Evolutionary conservation across 129 eudicot species (phyloP).

Genomic region (Flaveria robusta): DNA sequence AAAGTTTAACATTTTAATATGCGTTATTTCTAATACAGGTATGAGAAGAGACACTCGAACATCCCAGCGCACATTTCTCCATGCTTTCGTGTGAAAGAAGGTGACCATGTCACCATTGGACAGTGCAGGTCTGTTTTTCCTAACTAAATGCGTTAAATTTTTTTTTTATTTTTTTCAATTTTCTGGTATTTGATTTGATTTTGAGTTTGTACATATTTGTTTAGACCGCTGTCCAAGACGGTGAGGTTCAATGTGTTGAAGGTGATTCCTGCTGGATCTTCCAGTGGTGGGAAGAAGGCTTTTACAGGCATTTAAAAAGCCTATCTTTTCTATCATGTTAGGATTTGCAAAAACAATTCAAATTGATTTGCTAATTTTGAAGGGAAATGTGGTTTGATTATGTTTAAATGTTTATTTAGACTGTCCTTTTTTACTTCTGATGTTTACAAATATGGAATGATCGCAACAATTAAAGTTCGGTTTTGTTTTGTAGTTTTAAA

Average conservation of each 20-base stretch:
- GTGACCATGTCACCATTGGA: slow-evolving; percentile 43
- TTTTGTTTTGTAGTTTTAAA: too few species aligned
- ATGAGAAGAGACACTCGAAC: slow-evolving; percentile 49
- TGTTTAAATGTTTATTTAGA: neutral
- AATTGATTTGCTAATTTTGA: slow-evolving; percentile 10
- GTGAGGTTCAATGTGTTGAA: slow-evolving; percentile 65
- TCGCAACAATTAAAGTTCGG: neutral
- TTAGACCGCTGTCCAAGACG: slow-evolving; percentile 42
- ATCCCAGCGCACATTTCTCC: slow-evolving; percentile 49
- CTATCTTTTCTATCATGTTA: neutral
- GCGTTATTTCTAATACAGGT: slow-evolving; percentile 1
- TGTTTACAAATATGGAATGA: neutral
- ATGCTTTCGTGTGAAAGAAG: slow-evolving; percentile 49
- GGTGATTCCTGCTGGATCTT: slow-evolving; percentile 62
- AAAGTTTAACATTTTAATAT: neutral
- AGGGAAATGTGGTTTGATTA: slow-evolving; percentile 4
- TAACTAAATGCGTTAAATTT: too few species aligned
- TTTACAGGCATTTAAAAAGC: slow-evolving; percentile 19
- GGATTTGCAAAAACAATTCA: neutral
- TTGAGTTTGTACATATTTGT: neutral
- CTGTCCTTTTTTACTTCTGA: neutral
- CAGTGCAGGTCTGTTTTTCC: slow-evolving; percentile 39
- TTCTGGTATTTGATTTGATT: neutral
- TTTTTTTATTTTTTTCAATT: too few species aligned
- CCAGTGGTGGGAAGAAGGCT: slow-evolving; percentile 11